Base-by-base conservation (phyloP, 2,329 filamentous ascomycete genomes). In the Dactylonectria macrodidyma region DNA sequence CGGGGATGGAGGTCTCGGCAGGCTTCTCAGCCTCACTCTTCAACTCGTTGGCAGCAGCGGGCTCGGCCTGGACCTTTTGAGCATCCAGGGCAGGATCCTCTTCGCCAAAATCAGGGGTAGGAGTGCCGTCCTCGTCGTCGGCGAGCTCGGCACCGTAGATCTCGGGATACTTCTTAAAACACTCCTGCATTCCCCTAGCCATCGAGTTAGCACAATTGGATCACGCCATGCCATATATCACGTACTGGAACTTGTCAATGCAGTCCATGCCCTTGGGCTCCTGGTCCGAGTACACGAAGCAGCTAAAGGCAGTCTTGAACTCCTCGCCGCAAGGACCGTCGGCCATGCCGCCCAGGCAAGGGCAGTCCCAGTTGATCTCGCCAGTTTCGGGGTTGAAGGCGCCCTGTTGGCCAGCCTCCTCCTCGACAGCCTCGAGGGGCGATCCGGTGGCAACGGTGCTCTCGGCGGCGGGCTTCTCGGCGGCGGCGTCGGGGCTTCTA, bases 301-400 rank as follows among this genome's bases (percentile, higher is more conserved):
- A 99, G 88, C 95, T 97, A 78, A 99, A 99, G 0, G 96, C 96
- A 26, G 91, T 91, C 85, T 92, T 95, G 88, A 99, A 99, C 78
- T 98, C 91, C 80, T 97, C 94, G 55, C 96, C 96, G 80, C 96
- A 99, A 61, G 96, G 96, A 0, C 96, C 96, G 78, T 97, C 85
- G 8, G 96, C 96, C 96, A 99, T 99, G 60, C 96, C 96, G 56
- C 96, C 96, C 38, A 99, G 85, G 81, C 96, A 99, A 16, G 96
- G 96, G 82, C 96, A 99, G 81, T 98, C 96, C 96, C 96, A 99
- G 87, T 99, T 99, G 84, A 99, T 99, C 88, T 99, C 96, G 75
- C 96, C 96, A 10, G 96, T 99, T 85, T 98, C 96, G 3, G 95
- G 95, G 82, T 99, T 97, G 85, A 98, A 99, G 1, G 96, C 96